Conservation (phyloP, 306 rosid species). For the Acacia melanoxylon region DNA sequence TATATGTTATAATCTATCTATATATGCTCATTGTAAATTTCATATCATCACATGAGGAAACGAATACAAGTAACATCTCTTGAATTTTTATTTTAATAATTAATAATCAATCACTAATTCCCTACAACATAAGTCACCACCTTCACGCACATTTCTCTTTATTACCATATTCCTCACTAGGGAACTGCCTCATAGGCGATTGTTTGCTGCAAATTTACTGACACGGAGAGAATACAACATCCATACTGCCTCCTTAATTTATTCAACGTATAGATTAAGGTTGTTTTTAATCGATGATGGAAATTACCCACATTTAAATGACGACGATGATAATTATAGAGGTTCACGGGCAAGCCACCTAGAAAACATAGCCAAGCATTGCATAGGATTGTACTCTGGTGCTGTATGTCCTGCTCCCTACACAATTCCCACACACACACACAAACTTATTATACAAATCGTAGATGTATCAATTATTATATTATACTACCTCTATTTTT, state of each 20-base stretch:
- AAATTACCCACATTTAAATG: too few relatives aligned
- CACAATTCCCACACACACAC: neutral
- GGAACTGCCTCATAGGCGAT: neutral
- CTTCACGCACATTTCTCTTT: too few relatives aligned
- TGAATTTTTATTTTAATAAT: too few relatives aligned
- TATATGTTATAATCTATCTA: too few relatives aligned
- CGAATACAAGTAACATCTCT: too few relatives aligned
- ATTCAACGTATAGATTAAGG: neutral
- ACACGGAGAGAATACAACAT: neutral
- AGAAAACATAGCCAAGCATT: neutral
- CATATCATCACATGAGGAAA: too few relatives aligned
- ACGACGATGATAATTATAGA: neutral
- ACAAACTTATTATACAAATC: too few relatives aligned
- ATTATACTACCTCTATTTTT: too few relatives aligned
- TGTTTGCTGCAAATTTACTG: neutral
- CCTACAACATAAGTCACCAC: too few relatives aligned
- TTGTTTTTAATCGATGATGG: neutral
- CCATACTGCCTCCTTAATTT: neutral
- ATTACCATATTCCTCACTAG: neutral
- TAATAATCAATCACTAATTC: too few relatives aligned
- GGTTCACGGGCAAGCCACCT: constrained; percentile 1
- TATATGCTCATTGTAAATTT: too few relatives aligned
- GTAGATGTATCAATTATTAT: too few relatives aligned
- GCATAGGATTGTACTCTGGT: neutral
- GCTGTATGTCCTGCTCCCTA: constrained; percentile 44